A percentile compares a stretch with the other conserved stretches of the same genome.
Evolutionary conservation across 73 alveolate genomes (phyloP).

Genomic region (Breviolum minutum): DNA sequence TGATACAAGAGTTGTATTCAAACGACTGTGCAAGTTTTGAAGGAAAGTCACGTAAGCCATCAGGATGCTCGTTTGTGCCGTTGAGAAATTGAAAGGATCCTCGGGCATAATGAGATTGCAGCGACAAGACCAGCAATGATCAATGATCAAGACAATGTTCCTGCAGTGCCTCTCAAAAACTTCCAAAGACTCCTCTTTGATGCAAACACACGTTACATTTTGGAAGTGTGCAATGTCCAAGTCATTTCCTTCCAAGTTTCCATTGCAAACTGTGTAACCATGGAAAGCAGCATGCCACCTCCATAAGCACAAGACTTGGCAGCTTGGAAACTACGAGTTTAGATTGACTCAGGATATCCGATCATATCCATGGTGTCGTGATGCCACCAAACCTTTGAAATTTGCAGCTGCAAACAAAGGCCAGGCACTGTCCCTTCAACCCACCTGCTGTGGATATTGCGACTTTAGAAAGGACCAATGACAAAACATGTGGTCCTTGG

Average conservation of each 20-base stretch:
- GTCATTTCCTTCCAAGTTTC: neutral
- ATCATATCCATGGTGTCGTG: no score
- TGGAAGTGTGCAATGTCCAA: neutral
- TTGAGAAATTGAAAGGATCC: conserved; percentile 30
- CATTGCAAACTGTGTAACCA: conserved; percentile 57
- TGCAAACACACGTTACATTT: neutral
- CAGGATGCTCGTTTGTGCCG: conserved; percentile 49
- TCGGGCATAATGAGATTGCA: neutral
- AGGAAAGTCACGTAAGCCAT: conserved; percentile 26
- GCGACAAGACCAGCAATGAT: no score
- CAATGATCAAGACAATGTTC: no score
- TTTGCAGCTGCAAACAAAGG: no score
- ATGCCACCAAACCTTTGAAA: no score
- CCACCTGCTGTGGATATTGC: conserved; percentile 40
- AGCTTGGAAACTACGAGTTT: no score
- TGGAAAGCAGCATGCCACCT: conserved; percentile 51
- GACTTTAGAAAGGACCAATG: conserved; percentile 40
- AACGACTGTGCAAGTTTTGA: neutral
- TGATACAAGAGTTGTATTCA: neutral
- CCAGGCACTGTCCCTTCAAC: neutral
- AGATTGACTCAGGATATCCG: no score
- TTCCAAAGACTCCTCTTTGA: no score
- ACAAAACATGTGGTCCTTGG: conserved; percentile 52
- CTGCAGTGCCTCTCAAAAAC: no score
- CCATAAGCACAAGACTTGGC: no score